Percentiles rank a stretch among this genome's conserved stretches.
Conservation (phyloP, 495 filamentous ascomycete species). For the Beverwykella pulmonaria region DNA sequence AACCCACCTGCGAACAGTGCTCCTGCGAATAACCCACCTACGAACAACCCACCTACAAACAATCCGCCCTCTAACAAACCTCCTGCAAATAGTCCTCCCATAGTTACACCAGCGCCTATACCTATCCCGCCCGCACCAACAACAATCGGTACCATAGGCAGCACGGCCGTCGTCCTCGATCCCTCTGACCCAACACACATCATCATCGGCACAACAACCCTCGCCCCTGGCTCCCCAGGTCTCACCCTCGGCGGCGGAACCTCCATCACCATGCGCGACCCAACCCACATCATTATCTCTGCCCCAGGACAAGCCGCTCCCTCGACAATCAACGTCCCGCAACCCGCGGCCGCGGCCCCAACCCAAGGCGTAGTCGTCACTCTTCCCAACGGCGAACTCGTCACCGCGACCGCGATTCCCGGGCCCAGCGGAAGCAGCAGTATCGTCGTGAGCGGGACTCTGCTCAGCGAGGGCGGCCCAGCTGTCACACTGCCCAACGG, state of each 20-base stretch:
- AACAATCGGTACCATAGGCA: constrained; percentile 22
- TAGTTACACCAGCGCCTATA: background rate
- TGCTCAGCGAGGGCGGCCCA: constrained; percentile 8
- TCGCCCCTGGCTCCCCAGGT: constrained; percentile 15
- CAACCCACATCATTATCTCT: constrained; percentile 20
- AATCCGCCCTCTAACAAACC: background rate
- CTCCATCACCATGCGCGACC: constrained; percentile 17
- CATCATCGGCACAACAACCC: constrained; percentile 11
- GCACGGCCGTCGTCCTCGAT: constrained; percentile 7
- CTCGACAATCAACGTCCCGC: constrained; percentile 15
- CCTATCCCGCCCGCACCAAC: constrained; percentile 8
- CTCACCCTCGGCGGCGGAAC: constrained; percentile 15
- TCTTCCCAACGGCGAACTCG: constrained; percentile 8
- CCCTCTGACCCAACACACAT: background rate
- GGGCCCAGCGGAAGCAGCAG: constrained; percentile 3
- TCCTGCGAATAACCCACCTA: background rate
- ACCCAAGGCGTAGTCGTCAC: constrained; percentile 21
- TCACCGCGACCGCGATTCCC: constrained; percentile 15
- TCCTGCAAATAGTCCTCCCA: background rate
- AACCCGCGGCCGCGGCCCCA: background rate
- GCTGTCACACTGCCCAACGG: constrained; percentile 17
- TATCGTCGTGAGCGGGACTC: constrained; percentile 11
- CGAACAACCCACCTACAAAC: background rate
- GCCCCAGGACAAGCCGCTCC: background rate
- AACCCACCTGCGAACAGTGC: background rate